Evolutionary conservation across 1,284 basidiomycete genomes (phyloP).

Genomic region (Inonotus hispidus): DNA sequence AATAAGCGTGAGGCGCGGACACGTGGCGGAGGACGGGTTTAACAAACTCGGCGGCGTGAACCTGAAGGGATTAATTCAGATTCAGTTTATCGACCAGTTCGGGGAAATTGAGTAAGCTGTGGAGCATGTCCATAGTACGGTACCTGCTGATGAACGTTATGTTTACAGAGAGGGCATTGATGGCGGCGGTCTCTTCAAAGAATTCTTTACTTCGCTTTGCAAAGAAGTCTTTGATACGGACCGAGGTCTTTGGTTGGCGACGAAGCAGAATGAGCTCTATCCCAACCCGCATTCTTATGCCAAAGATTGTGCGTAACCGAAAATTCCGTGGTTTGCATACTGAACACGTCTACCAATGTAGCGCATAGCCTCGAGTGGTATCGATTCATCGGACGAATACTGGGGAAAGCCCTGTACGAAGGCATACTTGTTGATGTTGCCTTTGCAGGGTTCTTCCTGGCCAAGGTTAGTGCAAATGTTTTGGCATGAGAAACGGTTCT

Average conservation of each 20-base stretch:
- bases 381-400: slow-evolving; percentile 86
- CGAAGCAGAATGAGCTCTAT: slow-evolving; percentile 88
- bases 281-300: slow-evolving; percentile 91
- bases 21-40: slow-evolving; percentile 87
- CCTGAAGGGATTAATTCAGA: slow-evolving; percentile 78
- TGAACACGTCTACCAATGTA: slow-evolving; percentile 27
- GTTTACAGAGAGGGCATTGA: slow-evolving; percentile 77
- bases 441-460: slow-evolving; percentile 94
- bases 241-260: slow-evolving; percentile 90
- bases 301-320: slow-evolving; percentile 58
- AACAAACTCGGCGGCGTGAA: slow-evolving; percentile 70
- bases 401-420: slow-evolving; percentile 96
- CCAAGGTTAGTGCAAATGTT: slow-evolving; percentile 52
- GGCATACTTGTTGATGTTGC: slow-evolving; percentile 95
- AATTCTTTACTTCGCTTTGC: slow-evolving; percentile 88
- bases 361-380: slow-evolving; percentile 90
- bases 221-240: slow-evolving; percentile 95
- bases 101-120: slow-evolving; percentile 71
- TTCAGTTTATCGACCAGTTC: slow-evolving; percentile 88
- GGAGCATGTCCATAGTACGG: slow-evolving; percentile 2
- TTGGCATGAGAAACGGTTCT: slow-evolving; percentile 25
- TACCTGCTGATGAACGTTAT: not conserved
- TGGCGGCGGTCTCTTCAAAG: slow-evolving; percentile 97
- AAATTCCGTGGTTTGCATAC: not conserved
- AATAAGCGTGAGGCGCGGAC: slow-evolving; percentile 67